These are phyloP conservation scores for Boletus putidus DNA, from an alignment of 1,284 basidiomycete species.

Conservation along the genomic window DNA sequence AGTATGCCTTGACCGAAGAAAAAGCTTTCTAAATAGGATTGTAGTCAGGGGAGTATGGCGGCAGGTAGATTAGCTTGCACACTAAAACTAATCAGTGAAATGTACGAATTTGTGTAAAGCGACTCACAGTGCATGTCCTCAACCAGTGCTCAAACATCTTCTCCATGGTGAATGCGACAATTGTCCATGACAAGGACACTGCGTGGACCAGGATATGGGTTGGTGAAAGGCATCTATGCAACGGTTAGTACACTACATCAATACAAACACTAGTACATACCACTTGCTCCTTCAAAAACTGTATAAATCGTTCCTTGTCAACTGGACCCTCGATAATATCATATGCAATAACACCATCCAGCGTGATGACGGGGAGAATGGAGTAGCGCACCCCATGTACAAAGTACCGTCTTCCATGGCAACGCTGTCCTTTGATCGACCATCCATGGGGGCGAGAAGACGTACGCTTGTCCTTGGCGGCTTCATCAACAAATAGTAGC, in stretches of 20 bases:
- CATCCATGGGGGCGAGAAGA: neutral
- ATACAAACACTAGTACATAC: neutral
- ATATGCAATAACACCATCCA: conserved; percentile 34
- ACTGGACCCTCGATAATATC: conserved; percentile 28
- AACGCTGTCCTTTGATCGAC: neutral
- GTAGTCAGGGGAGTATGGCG: neutral
- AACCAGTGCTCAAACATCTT: conserved; percentile 21
- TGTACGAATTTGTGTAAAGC: too few species aligned
- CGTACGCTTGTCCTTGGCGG: too few species aligned
- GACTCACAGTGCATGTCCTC: conserved; percentile 17
- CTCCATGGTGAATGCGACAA: conserved; percentile 26
- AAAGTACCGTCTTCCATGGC: neutral
- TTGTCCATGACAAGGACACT: conserved; percentile 10
- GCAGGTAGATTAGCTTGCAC: neutral
- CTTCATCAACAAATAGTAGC: too few species aligned
- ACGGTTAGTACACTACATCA: neutral
- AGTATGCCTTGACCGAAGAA: neutral
- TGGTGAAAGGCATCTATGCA: conserved; percentile 1
- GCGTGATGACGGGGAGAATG: conserved; percentile 25
- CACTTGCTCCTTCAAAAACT: conserved; percentile 4
- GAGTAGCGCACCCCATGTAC: neutral
- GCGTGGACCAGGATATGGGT: neutral
- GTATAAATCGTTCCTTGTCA: neutral
- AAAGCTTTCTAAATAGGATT: neutral
- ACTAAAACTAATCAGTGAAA: neutral